Base-by-base conservation (phyloP, 768 basidiomycete species). In the Suillus alpinus region DNA sequence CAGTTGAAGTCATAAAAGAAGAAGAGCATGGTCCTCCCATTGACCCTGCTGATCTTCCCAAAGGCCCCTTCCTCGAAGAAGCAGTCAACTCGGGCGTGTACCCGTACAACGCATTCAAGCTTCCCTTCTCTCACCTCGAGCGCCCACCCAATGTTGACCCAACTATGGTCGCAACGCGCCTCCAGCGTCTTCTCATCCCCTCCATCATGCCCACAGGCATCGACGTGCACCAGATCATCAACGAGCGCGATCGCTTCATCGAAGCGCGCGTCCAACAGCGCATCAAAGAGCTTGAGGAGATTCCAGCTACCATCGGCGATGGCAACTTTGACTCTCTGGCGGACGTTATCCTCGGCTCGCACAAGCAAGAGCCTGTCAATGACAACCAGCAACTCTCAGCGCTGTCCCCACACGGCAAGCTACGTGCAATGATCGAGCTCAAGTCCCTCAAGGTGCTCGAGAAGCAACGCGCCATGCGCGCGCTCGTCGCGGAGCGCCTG, bases 371-470 rank as follows among this genome's bases (percentile, higher is more conserved):
- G 57, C 52, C 39, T 9, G 76, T 79, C 59, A 69, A 75, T 14
- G 63, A 60, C 56, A 62, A 37, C 10, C 57, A 41, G 12, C 57
- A 59, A 12, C 36, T 49, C 8, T 39, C 57, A 3, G 6, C 32
- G 16, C 76, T 78, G 59, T 75, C 83, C 20, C 83, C 85, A 1
- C 88, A 91, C 62, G 91, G 91, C 40, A 95, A 95, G 72, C 78
- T 98, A 10, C 88, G 89, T 39, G 94, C 94, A 0, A 76, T 95
- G 59, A 97, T 98, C 62, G 97, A 98, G 75, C 87, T 98, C 71
- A 97, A 95, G 71, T 85, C 87, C 14, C 83, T 99, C 8, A 86
- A 88, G 10, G 82, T 98, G 26, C 82, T 96, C 26, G 92, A 95
- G 62, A 96, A 95, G 69, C 97, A 99, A 68, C 86, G 91, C n/a